Base-by-base conservation (phyloP, 208 protist genomes). In the Leptomonas seymouri region DNA sequence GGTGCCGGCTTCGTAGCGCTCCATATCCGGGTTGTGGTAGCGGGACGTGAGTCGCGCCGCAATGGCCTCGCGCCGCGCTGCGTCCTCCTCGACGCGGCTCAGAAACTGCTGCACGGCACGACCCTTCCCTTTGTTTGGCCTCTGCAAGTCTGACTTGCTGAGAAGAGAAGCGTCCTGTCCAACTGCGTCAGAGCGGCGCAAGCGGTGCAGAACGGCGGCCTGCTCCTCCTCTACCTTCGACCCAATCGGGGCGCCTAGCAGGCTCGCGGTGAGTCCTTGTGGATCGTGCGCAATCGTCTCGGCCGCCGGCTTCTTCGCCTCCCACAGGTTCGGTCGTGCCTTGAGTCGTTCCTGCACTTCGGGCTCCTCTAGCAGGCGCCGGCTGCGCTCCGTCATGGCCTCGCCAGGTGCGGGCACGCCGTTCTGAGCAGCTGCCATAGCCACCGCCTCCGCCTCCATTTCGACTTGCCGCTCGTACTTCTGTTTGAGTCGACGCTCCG, bases 381-480 rank as follows among this genome's bases (percentile, higher is more conserved):
- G 70, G 51, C 78, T 81, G 7, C 34, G 14, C 48, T 63, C 39
- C 28, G 71, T 82, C 30, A 82, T 21, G 2, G 15, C 34, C 16
- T 18, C 31, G 18, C 56, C 70, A 4, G 70, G 70, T 9, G 34
- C 39, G 2, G 23, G 23, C 36, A 65, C 34, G 41, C 76, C 71
- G 44, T 25, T 55, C 30, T 74, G 67, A 12, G 67, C 58, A 42
- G 59, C 78, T 2, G 60, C 64, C 30, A 49, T 55, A 8, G 50
- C 48, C 27, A 34, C 61, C 58, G 71, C 5, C 62, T 59, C 67
- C 18, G 71, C 58, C 44, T 72, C 56, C 55, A 73, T 5, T 50
- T 64, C 64, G 7, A 58, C 72, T 34, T 85, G 66, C 23, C 67
- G 78, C 30, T 50, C 72, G 18, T 74, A 80, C 67, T 81, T 88